Evolutionary conservation across 306 rosid species (phyloP).

Genomic region (Rosa multiflora): DNA sequence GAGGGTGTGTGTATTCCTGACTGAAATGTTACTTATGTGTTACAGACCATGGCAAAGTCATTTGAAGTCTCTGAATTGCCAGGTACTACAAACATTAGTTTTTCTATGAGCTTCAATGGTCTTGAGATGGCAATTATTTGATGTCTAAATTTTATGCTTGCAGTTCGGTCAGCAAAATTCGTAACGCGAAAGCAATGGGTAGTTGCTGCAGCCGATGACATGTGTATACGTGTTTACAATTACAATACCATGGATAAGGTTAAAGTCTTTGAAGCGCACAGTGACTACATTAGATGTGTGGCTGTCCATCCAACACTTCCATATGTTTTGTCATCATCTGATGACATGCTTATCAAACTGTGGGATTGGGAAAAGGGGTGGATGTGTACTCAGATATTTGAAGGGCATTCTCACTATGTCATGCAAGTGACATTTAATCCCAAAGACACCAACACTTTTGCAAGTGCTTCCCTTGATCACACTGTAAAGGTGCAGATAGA

Average conservation of each 20-base stretch:
- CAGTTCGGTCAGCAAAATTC: conserved; percentile 98
- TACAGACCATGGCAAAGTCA: conserved; percentile 89
- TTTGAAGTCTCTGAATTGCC: conserved; percentile 94
- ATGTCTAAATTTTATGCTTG: conserved; percentile 27
- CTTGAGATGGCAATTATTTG: conserved; percentile 12
- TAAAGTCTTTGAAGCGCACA: conserved; percentile 90
- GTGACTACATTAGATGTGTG: conserved; percentile 98
- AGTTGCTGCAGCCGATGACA: conserved; percentile 98
- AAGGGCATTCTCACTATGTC: conserved; percentile 97
- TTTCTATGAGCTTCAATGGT: conserved; percentile 11
- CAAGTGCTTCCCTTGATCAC: conserved; percentile 99
- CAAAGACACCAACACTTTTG: conserved; percentile 98
- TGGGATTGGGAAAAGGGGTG: conserved; percentile 99
- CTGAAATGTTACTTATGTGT: conserved; percentile 25
- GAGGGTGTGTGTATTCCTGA: conserved; percentile 6
- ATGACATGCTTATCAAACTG: conserved; percentile 98
- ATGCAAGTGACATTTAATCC: conserved; percentile 99
- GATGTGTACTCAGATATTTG: conserved; percentile 96
- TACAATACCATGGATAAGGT: conserved; percentile 97
- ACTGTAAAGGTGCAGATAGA: conserved; percentile 68
- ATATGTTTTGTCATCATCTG: conserved; percentile 89
- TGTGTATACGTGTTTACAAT: conserved; percentile 86
- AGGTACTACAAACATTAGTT: conserved; percentile 48
- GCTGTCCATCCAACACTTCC: conserved; percentile 99
- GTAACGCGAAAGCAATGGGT: conserved; percentile 97